Base-by-base conservation (phyloP, 2,329 filamentous ascomycete genomes). In the Fusarium sp. region DNA sequence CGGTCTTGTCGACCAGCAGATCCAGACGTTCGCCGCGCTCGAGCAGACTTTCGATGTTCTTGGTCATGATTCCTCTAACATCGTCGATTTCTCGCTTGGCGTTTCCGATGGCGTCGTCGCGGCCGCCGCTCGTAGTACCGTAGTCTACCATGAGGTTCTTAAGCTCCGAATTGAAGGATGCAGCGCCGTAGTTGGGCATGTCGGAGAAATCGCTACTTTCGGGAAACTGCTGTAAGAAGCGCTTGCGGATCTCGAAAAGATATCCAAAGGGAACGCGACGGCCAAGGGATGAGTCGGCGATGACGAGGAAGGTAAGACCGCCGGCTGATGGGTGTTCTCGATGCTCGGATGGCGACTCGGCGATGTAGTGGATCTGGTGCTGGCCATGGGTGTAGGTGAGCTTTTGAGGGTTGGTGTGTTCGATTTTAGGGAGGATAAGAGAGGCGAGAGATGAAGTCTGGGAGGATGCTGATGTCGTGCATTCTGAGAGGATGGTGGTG, bases 321-420 rank as follows among this genome's bases (percentile, higher is more conserved):
- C 93, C 93, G 53, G 92, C 90, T 10, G 90, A 88, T 51, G 85
- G 85, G 74, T 81, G 84, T 75, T 73, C 77, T 59, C 83, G 83
- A 76, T 90, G 88, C 74, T 88, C 88, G 5, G 90, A 90, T 12
- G 93, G 90, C 1, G 93, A 90, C 78, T 96, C 92, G 76, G 94
- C 89, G 78, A 98, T 92, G 85, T 97, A 98, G 86, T 99, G 95
- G 80, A 98, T 96, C 85, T 96, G 93, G 80, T 97, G 90, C 64
- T 90, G 86, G 82, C 94, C 92, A 81, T 98, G 94, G 42, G 93
- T 97, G 84, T 97, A 98, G 57, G 95, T 98, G 72, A 97, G 89
- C 82, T 98, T 98, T 78, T 97, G 90, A 2, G 94, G 86, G 30
- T 87, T 84, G 69, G 85, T 82, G 83, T 99, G 96, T 59, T 87